A percentile compares a stretch with the other conserved stretches of the same genome.
Evolutionary conservation across 257 asterid species (phyloP).

Genomic region (Leptodermis oblonga): DNA sequence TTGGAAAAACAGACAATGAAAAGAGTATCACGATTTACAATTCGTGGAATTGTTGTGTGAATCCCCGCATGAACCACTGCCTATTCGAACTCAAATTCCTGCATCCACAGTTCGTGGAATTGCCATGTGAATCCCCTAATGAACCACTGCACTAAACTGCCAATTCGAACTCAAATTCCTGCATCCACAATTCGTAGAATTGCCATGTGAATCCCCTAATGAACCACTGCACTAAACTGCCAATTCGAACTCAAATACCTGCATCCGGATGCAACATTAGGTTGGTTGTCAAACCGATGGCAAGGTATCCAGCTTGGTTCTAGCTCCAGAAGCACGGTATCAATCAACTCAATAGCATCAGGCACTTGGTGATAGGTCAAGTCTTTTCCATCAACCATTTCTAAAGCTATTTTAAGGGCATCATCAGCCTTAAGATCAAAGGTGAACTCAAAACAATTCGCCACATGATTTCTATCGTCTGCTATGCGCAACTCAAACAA

Average conservation of each 20-base stretch:
- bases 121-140: neutral
- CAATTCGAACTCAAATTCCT: neutral
- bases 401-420: conserved; percentile 12
- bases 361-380: conserved; percentile 10
- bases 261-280: neutral
- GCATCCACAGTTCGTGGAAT: too few species aligned
- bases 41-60: neutral
- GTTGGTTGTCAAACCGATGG: neutral
- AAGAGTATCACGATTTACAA: neutral
- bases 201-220: neutral
- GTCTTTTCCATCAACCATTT: conserved; percentile 13
- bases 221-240: conserved; percentile 12
- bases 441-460: conserved; percentile 8
- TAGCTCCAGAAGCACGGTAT: conserved; percentile 10
- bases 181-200: too few species aligned
- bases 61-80: conserved; percentile 3
- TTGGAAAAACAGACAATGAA: neutral
- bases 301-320: conserved; percentile 16
- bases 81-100: neutral
- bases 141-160: conserved; percentile 5
- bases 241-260: conserved; percentile 2
- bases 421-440: conserved; percentile 17
- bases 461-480: neutral
- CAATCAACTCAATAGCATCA: conserved; percentile 11
- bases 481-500: conserved; percentile 7